Evolutionary conservation across 2,329 filamentous ascomycete genomes (phyloP), one percentile per base, ranked within the genome.

Genomic region (Beauveria rudraprayagi): DNA sequence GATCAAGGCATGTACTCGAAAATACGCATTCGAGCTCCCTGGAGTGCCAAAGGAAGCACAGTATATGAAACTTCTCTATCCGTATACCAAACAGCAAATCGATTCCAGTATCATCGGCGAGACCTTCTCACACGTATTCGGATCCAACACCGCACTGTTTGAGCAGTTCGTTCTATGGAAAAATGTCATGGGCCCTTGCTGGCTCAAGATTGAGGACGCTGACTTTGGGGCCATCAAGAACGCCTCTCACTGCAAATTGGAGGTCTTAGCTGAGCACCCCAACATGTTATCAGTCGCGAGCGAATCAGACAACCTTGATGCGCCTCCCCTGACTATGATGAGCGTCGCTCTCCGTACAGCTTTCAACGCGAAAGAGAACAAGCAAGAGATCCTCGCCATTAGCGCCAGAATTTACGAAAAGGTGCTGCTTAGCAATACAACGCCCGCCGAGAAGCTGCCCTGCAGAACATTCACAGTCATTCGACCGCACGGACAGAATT

Each of bases 141-240:
- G 95, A 30, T 89, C 89, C 61, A 96, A 94, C 72, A 99, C 94
- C 0, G 86, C 91, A 1, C 80, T 99, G 0, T 99, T 99, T 68
- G 94, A 99, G 75, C 94, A 99, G 68, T 99, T 99, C 70, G 94
- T 99, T 22, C 81, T 99, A 5, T 97, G 92, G 90, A 97, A 97
- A 77, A 96, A 96, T 70, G 90, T 99, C 67, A 99, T 97, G 93
- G 94, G 94, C 1, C 94, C 94, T 34, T 97, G 94, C 73, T 99
- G 94, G 94, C 83, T 99, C 51, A 92, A 88, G 70, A 94, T 99
- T 60, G 83, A 92, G 66, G 88, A 89, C 66, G 90, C 90, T 34
- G 87, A 97, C 72, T 97, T 96, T 71, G 82, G 83, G 19, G 80
- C 89, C 6, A 81, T 97, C 66, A 93, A 91, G 73, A 97, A 97